phyloP scores from a whole-genome alignment of 2,329 filamentous ascomycete species.

The Coniella lustricola region DNA sequence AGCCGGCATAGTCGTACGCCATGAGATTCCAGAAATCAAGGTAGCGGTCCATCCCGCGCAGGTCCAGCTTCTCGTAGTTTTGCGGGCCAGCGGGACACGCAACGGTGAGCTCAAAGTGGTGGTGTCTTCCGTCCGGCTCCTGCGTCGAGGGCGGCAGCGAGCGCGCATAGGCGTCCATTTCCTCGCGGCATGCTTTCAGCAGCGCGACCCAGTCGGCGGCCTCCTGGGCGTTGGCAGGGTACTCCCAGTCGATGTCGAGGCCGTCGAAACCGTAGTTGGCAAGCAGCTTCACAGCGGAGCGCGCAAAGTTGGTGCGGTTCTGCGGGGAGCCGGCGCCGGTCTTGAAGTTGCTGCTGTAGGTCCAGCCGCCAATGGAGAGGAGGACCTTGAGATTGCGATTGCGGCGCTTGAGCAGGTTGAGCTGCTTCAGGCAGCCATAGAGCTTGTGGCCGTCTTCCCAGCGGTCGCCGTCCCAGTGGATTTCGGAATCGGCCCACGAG shows the following conservation, averaged over 20 bases:
- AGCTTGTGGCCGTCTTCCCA: constrained; percentile 77
- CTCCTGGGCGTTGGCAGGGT: constrained; percentile 48
- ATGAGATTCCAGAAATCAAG: constrained; percentile 77
- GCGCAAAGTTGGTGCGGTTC: constrained; percentile 66
- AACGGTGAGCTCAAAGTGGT: constrained; percentile 56
- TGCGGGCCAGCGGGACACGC: constrained; percentile 56
- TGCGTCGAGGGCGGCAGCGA: constrained; percentile 27
- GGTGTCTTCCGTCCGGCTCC: neutral
- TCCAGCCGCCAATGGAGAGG: constrained; percentile 88
- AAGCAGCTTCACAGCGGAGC: constrained; percentile 65
- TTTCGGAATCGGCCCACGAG: constrained; percentile 63
- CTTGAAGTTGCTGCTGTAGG: constrained; percentile 80
- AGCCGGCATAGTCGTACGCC: constrained; percentile 84
- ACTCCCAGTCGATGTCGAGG: constrained; percentile 64
- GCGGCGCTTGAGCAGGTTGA: constrained; percentile 72
- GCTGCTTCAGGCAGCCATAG: constrained; percentile 84
- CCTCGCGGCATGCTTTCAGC: constrained; percentile 46
- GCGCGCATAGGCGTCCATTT: constrained; percentile 50
- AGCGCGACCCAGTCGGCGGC: constrained; percentile 54
- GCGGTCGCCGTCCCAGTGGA: constrained; percentile 61
- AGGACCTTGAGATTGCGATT: constrained; percentile 81
- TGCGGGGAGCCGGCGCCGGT: constrained; percentile 61
- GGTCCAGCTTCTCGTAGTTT: constrained; percentile 56
- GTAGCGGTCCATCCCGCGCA: constrained; percentile 56
- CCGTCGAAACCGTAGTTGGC: constrained; percentile 75